Evolutionary conservation across 257 asterid species (phyloP).

Genomic region (Catharanthus roseus): DNA sequence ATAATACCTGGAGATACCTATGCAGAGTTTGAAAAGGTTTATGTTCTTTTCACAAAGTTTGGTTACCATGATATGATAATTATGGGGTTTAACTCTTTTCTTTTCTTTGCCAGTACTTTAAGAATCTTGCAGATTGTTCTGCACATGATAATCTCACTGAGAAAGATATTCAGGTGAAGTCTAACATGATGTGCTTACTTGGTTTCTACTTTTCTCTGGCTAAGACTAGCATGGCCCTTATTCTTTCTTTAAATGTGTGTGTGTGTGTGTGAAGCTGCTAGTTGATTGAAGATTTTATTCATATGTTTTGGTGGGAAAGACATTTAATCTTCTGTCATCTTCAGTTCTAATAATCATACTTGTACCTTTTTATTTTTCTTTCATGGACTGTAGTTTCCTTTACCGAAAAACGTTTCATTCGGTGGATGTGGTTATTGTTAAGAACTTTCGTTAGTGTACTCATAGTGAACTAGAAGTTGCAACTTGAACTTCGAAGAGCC

Average conservation of each 20-base stretch:
- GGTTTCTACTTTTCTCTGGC: not conserved
- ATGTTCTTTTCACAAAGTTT: conserved; percentile 6
- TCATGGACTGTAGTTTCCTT: not conserved
- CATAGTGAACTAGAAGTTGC: not conserved
- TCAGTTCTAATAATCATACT: not conserved
- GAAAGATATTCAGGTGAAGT: conserved; percentile 74
- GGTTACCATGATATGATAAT: not conserved
- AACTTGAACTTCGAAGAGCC: not conserved
- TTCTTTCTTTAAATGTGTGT: not conserved
- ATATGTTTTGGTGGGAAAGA: not conserved
- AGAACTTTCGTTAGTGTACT: not conserved
- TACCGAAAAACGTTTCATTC: not conserved
- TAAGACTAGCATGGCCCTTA: too few relatives aligned
- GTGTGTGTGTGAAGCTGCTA: not conserved
- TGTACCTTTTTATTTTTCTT: not conserved
- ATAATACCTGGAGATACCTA: conserved; percentile 77
- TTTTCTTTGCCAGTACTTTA: conserved; percentile 55
- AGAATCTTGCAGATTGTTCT: conserved; percentile 61
- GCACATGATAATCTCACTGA: conserved; percentile 71
- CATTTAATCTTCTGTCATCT: not conserved
- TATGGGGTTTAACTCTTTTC: conserved; percentile 12
- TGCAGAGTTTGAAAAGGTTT: conserved; percentile 84
- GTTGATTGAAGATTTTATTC: not conserved
- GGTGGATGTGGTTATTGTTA: not conserved
- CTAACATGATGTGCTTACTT: not conserved